Evolutionary conservation across 139 green algal genomes (phyloP).

Genomic region (Tetraselmis chui): DNA sequence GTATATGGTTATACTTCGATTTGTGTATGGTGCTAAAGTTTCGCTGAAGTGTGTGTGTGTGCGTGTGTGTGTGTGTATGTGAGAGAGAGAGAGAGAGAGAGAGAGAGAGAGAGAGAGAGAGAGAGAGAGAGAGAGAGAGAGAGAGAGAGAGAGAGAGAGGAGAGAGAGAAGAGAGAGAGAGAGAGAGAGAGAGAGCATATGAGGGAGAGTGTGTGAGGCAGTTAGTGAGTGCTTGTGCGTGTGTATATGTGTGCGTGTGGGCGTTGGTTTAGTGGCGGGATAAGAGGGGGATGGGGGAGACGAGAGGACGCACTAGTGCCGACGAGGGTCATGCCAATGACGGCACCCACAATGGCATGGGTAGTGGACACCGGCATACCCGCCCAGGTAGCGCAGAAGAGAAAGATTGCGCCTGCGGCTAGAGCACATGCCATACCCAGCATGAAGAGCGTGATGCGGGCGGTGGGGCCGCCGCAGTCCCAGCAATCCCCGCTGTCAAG

Average conservation of each 20-base stretch:
- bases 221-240: too few relatives aligned
- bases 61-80: too few relatives aligned
- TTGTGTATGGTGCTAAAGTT: too few relatives aligned
- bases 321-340: constrained; percentile 24
- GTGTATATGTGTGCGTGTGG: neutral
- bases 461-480: constrained; percentile 17
- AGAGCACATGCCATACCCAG: constrained; percentile 35
- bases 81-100: too few relatives aligned
- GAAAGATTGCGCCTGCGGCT: constrained; percentile 27
- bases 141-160: too few relatives aligned
- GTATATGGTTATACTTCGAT: too few relatives aligned
- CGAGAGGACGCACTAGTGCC: constrained; percentile 7
- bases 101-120: too few relatives aligned
- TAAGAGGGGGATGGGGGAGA: neutral
- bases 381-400: neutral
- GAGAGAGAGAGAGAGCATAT: neutral
- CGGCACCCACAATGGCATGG: constrained; percentile 34
- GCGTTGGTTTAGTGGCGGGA: neutral
- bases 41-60: too few relatives aligned
- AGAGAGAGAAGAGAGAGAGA: too few relatives aligned
- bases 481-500: constrained; percentile 19
- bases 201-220: too few relatives aligned
- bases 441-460: constrained; percentile 30
- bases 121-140: too few relatives aligned
- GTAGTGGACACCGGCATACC: constrained; percentile 39